Evolutionary conservation across 805 yeast species (phyloP), one percentile per base, ranked within the genome.

Genomic region (Suhomyces sp.): DNA sequence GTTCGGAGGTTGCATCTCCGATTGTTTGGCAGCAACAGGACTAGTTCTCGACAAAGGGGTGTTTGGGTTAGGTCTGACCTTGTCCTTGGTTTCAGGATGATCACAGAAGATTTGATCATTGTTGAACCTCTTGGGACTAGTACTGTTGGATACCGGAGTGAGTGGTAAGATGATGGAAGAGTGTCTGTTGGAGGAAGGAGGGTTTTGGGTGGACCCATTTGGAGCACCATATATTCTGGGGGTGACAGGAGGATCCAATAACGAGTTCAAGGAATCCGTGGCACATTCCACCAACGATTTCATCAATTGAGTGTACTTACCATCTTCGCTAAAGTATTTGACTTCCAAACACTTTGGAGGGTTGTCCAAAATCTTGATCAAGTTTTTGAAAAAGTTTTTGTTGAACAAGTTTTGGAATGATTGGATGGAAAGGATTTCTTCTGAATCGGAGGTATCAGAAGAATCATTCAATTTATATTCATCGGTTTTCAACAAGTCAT

Each of bases 271-370:
- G 25, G 51, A 54, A 19, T 49, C 46, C 39, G 59, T 58, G 28
- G 66, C 59, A 37, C 54, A 58, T 20, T 51, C 50, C 25, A 64
- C 56, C 44, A 67, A 46, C 20, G 54, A 43, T 38, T 53, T 57
- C 73, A 67, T 67, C 41, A 63, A 55, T 32, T 53, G 51, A 33
- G 60, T 52, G 46, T 57, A 56, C 40, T 63, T 64, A 29, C 59
- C 55, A 28, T 48, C 51, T 24, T 64, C 63, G 42, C 58, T 55
- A 48, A 67, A 68, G 50, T 70, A 74, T 51, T 70, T 73, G 33
- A 61, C 48, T 48, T 68, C 69, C 41, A 72, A 54, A 12, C 74
- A 63, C 23, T 70, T 66, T 21, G 78, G 78, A 6, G 72, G 72
- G 40, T 66, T 60, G 38, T 67, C 65, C 42, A 68, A 50, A 19